phyloP scores from a whole-genome alignment of 1,284 basidiomycete species.

The Ustilago esculenta region DNA sequence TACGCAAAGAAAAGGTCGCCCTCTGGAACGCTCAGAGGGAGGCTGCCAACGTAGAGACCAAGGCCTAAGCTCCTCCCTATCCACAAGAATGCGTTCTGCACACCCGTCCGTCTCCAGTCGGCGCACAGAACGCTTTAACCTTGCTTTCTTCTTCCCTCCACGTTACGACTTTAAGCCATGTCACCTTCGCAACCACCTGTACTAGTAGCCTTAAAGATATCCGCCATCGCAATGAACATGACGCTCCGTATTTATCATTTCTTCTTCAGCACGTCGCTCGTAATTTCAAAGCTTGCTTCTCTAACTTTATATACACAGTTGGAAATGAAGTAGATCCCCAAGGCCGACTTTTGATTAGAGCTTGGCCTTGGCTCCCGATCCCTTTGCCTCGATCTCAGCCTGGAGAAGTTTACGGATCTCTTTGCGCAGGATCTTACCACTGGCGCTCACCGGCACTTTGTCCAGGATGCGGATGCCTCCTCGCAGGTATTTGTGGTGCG shows the following conservation, averaged over 20 bases:
- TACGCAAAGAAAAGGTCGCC: conserved; percentile 62
- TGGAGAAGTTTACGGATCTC: conserved; percentile 29
- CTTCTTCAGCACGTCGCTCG: no score
- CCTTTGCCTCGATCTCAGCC: conserved; percentile 14
- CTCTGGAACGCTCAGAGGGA: conserved; percentile 48
- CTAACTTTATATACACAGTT: no score
- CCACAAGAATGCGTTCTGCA: no score
- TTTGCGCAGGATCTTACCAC: conserved; percentile 43
- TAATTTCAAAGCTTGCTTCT: no score
- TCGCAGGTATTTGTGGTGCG: conserved; percentile 37
- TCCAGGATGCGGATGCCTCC: conserved; percentile 39
- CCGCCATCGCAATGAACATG: conserved; percentile 1
- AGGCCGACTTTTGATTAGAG: background rate
- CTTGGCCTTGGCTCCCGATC: conserved; percentile 2
- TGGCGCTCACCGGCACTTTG: conserved; percentile 38
- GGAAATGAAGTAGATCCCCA: no score
- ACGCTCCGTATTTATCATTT: no score
- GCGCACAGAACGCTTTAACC: background rate
- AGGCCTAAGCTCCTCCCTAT: conserved; percentile 1
- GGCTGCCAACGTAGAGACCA: conserved; percentile 20
- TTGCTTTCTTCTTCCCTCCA: background rate
- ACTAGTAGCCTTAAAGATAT: conserved; percentile 23
- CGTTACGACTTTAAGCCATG: background rate
- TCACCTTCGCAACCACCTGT: conserved; percentile 11
- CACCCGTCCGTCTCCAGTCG: no score